Evolutionary conservation across 805 yeast genomes (phyloP).

Genomic region (Metschnikowia lachancei): DNA sequence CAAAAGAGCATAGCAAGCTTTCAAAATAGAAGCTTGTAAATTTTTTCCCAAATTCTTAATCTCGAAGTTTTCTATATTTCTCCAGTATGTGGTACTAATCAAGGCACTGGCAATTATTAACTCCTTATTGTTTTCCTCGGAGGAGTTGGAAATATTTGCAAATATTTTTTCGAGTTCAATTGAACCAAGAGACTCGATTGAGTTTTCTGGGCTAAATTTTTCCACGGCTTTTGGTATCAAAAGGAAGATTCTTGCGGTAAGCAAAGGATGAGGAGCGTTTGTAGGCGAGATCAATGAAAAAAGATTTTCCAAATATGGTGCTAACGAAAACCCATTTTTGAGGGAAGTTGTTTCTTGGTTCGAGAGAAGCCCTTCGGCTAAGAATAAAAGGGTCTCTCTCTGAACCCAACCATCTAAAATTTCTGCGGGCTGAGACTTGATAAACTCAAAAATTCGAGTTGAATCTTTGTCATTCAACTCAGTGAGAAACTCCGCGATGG

Average conservation of each 20-base stretch:
- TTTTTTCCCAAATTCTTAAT: constrained; percentile 19
- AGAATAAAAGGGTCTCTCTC: constrained; percentile 41
- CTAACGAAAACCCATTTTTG: constrained; percentile 18
- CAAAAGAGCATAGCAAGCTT: constrained; percentile 44
- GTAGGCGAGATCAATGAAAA: constrained; percentile 2
- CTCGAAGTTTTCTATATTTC: constrained; percentile 21
- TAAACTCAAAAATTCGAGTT: constrained; percentile 7
- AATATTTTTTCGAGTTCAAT: constrained; percentile 21
- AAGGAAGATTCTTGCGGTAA: constrained; percentile 49
- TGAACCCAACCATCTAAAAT: constrained; percentile 24
- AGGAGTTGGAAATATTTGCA: background rate
- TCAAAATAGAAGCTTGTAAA: constrained; percentile 35
- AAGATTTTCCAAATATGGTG: constrained; percentile 9
- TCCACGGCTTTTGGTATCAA: constrained; percentile 57
- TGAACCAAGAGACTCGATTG: constrained; percentile 31
- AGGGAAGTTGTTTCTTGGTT: constrained; percentile 35
- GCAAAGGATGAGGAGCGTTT: constrained; percentile 28
- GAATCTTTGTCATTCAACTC: constrained; percentile 47
- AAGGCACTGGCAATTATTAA: constrained; percentile 36
- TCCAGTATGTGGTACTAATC: constrained; percentile 53
- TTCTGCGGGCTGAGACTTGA: background rate
- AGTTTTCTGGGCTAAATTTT: constrained; percentile 42
- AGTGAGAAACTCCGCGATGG: constrained; percentile 54
- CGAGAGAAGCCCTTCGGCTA: constrained; percentile 42
- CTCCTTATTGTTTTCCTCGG: constrained; percentile 6